A percentile compares a stretch with the other conserved stretches of the same genome.
phyloP scores from a whole-genome alignment of 768 basidiomycete genomes.

The Suillus paluster region DNA sequence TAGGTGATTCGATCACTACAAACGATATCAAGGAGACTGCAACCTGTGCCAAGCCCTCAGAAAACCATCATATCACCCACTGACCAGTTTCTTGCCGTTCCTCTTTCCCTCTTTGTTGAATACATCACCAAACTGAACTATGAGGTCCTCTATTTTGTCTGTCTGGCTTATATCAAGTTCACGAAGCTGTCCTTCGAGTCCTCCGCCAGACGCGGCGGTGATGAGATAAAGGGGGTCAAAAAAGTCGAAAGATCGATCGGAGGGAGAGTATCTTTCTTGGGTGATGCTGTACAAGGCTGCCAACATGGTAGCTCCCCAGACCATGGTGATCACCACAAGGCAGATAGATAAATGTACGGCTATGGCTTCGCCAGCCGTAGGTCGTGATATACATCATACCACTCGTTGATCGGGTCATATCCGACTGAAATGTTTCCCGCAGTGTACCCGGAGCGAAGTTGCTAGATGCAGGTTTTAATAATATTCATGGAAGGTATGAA shows the following conservation, averaged over 20 bases:
- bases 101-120: neutral
- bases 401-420: neutral
- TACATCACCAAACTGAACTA: neutral
- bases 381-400: slow-evolving; percentile 10
- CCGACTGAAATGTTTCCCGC: slow-evolving; percentile 4
- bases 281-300: slow-evolving; percentile 2
- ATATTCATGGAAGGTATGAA: neutral
- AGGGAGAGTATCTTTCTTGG: neutral
- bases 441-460: slow-evolving; percentile 11
- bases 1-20: too few species aligned
- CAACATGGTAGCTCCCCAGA: neutral
- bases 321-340: neutral
- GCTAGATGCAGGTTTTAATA: neutral
- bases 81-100: neutral
- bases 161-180: neutral
- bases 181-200: neutral
- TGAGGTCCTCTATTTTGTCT: neutral
- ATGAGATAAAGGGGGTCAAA: neutral
- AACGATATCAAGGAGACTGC: too few species aligned
- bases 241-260: slow-evolving; percentile 1
- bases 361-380: slow-evolving; percentile 1
- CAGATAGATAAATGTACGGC: slow-evolving; percentile 5
- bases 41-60: too few species aligned
- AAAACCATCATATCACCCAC: neutral
- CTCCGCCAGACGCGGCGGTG: neutral